Evolutionary conservation across 768 basidiomycete species (phyloP).

Genomic region (Dictyophora rubrovolvata): DNA sequence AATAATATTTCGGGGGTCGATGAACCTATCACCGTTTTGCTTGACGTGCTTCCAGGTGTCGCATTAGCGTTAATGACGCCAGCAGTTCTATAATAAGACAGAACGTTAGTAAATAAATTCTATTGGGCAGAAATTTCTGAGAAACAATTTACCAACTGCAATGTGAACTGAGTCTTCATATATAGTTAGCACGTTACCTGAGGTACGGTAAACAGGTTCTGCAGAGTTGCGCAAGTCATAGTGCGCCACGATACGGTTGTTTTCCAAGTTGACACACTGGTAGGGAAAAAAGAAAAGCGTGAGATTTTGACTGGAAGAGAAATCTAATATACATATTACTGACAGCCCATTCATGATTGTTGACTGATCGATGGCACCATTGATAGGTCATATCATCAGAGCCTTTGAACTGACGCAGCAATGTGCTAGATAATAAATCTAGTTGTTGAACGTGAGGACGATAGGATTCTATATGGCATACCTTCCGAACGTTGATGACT

Average conservation of each 20-base stretch:
- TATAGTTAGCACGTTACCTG: conserved; percentile 53
- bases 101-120: background rate
- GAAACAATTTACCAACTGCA: background rate
- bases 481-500: conserved; percentile 31
- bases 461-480: conserved; percentile 15
- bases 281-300: background rate
- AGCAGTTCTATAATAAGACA: background rate
- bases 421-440: conserved; percentile 19
- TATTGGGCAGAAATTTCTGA: background rate
- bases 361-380: conserved; percentile 42
- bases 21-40: background rate
- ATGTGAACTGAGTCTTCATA: conserved; percentile 25
- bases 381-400: conserved; percentile 52
- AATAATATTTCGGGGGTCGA: too few relatives aligned
- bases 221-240: conserved; percentile 47
- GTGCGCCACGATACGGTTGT: conserved; percentile 41
- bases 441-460: background rate
- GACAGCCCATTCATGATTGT: conserved; percentile 58
- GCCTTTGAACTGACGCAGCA: conserved; percentile 34
- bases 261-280: conserved; percentile 46
- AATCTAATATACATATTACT: conserved; percentile 17
- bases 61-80: conserved; percentile 1
- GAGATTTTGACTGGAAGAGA: background rate
- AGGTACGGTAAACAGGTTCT: conserved; percentile 50
- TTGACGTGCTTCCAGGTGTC: background rate